A percentile compares a stretch with the other conserved stretches of the same genome.
These are phyloP conservation scores for Cordyceps javanica DNA, from an alignment of 2,329 filamentous ascomycete species.

Conservation along the genomic window DNA sequence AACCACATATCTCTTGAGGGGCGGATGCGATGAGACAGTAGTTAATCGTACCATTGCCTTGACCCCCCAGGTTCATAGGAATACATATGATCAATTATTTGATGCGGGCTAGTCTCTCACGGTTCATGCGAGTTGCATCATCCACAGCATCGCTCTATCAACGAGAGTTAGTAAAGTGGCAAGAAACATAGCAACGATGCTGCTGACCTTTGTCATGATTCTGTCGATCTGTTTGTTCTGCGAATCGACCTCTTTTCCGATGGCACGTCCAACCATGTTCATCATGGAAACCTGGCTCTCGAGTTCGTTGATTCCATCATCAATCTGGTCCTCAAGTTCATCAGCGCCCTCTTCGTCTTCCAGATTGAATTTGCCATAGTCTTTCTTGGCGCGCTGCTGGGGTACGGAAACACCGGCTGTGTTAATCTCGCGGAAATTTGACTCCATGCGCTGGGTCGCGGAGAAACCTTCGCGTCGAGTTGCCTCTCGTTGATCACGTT, in stretches of 20 bases:
- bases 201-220: slow-evolving; percentile 67
- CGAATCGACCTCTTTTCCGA: slow-evolving; percentile 66
- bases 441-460: slow-evolving; percentile 49
- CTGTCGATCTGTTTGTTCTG: slow-evolving; percentile 72
- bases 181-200: neutral
- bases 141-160: slow-evolving; percentile 73
- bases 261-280: slow-evolving; percentile 67
- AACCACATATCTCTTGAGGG: too few relatives aligned
- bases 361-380: slow-evolving; percentile 63
- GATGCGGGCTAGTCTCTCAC: slow-evolving; percentile 62
- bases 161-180: slow-evolving; percentile 22
- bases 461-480: slow-evolving; percentile 48
- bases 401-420: slow-evolving; percentile 20
- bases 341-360: slow-evolving; percentile 58
- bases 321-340: slow-evolving; percentile 48
- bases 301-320: slow-evolving; percentile 57
- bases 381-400: slow-evolving; percentile 32
- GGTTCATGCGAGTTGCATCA: slow-evolving; percentile 74
- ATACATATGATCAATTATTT: slow-evolving; percentile 20
- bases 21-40: too few relatives aligned
- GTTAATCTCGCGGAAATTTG: slow-evolving; percentile 38
- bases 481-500: slow-evolving; percentile 59
- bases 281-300: slow-evolving; percentile 63
- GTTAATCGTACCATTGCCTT: too few relatives aligned
- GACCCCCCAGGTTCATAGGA: neutral